These are phyloP conservation scores for Dichotomopilus funicola DNA, from an alignment of 2,329 filamentous ascomycete genomes.

Conservation along the genomic window DNA sequence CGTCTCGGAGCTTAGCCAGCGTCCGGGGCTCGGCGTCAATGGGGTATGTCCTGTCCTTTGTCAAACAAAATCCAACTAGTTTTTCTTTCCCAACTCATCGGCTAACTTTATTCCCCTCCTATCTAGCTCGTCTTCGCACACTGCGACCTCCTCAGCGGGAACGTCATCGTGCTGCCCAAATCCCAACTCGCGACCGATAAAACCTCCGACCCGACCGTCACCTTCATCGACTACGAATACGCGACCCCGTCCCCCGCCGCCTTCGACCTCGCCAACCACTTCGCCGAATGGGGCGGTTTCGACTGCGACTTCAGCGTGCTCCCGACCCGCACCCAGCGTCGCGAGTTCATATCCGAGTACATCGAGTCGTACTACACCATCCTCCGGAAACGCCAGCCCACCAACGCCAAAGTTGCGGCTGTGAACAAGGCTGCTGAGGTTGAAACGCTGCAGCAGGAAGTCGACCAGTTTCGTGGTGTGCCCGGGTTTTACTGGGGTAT, in stretches of 20 bases:
- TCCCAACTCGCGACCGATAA: slow-evolving; percentile 20
- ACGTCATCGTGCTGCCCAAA: slow-evolving; percentile 74
- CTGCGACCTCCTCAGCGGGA: slow-evolving; percentile 92
- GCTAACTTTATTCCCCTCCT: background rate
- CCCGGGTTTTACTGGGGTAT: slow-evolving; percentile 91
- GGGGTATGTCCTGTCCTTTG: slow-evolving; percentile 49
- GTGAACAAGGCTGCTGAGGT: slow-evolving; percentile 56
- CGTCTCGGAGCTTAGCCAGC: slow-evolving; percentile 64
- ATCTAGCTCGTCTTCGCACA: slow-evolving; percentile 75
- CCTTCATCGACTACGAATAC: slow-evolving; percentile 98
- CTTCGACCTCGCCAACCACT: slow-evolving; percentile 96
- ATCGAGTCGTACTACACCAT: slow-evolving; percentile 64
- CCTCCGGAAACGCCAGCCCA: slow-evolving; percentile 33
- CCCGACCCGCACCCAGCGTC: slow-evolving; percentile 69
- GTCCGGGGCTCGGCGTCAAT: slow-evolving; percentile 67
- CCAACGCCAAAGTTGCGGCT: slow-evolving; percentile 22
- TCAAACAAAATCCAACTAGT: background rate
- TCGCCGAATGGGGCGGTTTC: slow-evolving; percentile 96
- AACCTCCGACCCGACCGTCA: slow-evolving; percentile 47
- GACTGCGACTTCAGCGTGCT: slow-evolving; percentile 85
- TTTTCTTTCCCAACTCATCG: background rate
- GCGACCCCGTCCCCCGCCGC: slow-evolving; percentile 88
- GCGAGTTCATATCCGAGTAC: slow-evolving; percentile 78
- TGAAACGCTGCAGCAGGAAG: slow-evolving; percentile 65
- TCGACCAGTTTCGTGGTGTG: slow-evolving; percentile 80